Evolutionary conservation across 2,329 filamentous ascomycete species (phyloP), one percentile per base, ranked within the genome.

Genomic region (Dactylonectria macrodidyma): DNA sequence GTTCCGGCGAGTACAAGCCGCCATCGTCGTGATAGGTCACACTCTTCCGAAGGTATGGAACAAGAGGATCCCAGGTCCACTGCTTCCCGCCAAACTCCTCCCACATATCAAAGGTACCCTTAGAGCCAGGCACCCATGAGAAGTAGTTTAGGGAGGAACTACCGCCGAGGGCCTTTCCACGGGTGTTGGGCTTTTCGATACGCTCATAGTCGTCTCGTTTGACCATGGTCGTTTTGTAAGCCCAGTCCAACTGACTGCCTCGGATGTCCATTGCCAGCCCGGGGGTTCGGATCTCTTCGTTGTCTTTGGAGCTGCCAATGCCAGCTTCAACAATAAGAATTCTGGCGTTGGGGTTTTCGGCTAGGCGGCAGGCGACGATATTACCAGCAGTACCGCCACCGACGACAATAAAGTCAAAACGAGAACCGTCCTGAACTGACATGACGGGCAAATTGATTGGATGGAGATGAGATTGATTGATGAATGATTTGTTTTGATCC

Each of bases 81-180:
- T 87, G 84, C 72, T 93, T 89, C 5, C 92, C 93, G 56, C 92
- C 92, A 38, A 87, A 88, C 78, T 93, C 92, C 16, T 90, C 90
- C 84, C 92, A 88, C 22, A 91, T 90, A 76, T 95, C 87, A 71
- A 88, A 91, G 1, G 88, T 91, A 1, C 82, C 82, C 60, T 85
- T 85, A 59, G 83, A 87, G 4, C 89, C 89, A 2, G 85, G 88
- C 1, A 90, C 82, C 89, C 89, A 91, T 5, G 88, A 90, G 77
- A 87, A 90, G 76, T 91, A 92, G 79, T 92, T 92, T 48, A 88
- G 76, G 30, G 82, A 86, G 0, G 84, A 86, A 68, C 85, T 87
- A n/a, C 89, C 89, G 19, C 89, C 89, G 0, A 91, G 85, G 2
- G 82, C 83, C 78, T 89, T 89, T 16, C 89, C 86, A 48, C 89